Percentiles rank a stretch among this genome's conserved stretches.
Evolutionary conservation across 2,329 filamentous ascomycete genomes (phyloP).

Genomic region (Diaporthe ilicicola): DNA sequence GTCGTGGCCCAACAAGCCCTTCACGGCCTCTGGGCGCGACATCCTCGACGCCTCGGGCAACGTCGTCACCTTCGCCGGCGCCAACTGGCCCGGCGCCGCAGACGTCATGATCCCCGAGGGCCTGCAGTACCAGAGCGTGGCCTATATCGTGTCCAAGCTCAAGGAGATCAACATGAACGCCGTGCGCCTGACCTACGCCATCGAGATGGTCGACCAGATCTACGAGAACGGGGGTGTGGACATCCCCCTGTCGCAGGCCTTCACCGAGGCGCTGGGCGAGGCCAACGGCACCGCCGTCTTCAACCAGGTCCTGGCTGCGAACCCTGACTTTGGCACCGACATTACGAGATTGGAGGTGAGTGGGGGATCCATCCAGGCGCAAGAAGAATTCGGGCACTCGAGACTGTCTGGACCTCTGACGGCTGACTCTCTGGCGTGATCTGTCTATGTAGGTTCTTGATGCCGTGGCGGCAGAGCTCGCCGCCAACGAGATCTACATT

Average conservation of each 20-base stretch:
- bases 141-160: slow-evolving; percentile 56
- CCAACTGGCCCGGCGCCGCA: slow-evolving; percentile 62
- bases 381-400: no score
- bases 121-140: slow-evolving; percentile 60
- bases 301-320: slow-evolving; percentile 55
- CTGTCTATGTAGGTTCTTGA: slow-evolving; percentile 54
- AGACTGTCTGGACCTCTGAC: background rate
- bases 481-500: slow-evolving; percentile 56
- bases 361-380: background rate
- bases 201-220: slow-evolving; percentile 63
- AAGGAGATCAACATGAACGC: slow-evolving; percentile 63
- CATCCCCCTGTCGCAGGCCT: slow-evolving; percentile 46
- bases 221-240: slow-evolving; percentile 48
- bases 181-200: slow-evolving; percentile 63
- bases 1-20: slow-evolving; percentile 34
- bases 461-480: slow-evolving; percentile 60
- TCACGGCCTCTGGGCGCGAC: slow-evolving; percentile 33
- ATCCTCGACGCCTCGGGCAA: slow-evolving; percentile 44
- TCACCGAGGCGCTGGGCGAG: slow-evolving; percentile 50
- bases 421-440: slow-evolving; percentile 9
- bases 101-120: slow-evolving; percentile 67
- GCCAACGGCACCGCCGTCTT: slow-evolving; percentile 57
- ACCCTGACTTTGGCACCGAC: slow-evolving; percentile 55
- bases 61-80: slow-evolving; percentile 53
- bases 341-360: slow-evolving; percentile 55